Conservation (phyloP, 768 basidiomycete genomes). For the Lentinula detonsa region DNA sequence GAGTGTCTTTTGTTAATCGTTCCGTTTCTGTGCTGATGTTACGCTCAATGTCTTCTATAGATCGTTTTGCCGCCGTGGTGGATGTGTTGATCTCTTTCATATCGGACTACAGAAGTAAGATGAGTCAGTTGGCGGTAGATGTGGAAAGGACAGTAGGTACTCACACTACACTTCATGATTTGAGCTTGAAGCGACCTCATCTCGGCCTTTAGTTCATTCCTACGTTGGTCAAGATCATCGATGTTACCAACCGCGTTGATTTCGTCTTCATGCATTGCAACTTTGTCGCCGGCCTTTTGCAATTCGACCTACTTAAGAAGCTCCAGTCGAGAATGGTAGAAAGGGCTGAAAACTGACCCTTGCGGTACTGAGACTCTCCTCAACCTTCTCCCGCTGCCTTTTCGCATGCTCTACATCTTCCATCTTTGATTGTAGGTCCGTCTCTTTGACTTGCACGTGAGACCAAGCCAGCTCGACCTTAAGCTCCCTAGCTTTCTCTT, state of each 20-base stretch:
- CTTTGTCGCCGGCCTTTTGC: slow-evolving; percentile 24
- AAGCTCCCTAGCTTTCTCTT: slow-evolving; percentile 58
- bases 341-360: slow-evolving; percentile 23
- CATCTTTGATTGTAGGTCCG: slow-evolving; percentile 37
- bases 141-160: slow-evolving; percentile 10
- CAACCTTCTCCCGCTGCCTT: slow-evolving; percentile 31
- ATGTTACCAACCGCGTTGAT: slow-evolving; percentile 37
- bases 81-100: slow-evolving; percentile 41
- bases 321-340: not conserved
- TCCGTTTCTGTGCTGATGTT: slow-evolving; percentile 49
- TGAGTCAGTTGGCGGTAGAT: not conserved
- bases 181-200: slow-evolving; percentile 41
- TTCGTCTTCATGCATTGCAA: slow-evolving; percentile 32
- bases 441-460: slow-evolving; percentile 67
- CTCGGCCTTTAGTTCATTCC: slow-evolving; percentile 27
- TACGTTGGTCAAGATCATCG: slow-evolving; percentile 35
- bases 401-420: slow-evolving; percentile 33
- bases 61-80: slow-evolving; percentile 10
- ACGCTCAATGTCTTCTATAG: slow-evolving; percentile 18
- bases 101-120: slow-evolving; percentile 32
- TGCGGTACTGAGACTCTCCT: slow-evolving; percentile 29
- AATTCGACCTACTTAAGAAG: slow-evolving; percentile 22
- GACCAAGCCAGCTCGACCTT: slow-evolving; percentile 88
- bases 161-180: slow-evolving; percentile 39
- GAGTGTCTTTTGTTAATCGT: slow-evolving; percentile 49